Base-by-base conservation (phyloP, 768 basidiomycete genomes). In the Pisolithus microcarpus region DNA sequence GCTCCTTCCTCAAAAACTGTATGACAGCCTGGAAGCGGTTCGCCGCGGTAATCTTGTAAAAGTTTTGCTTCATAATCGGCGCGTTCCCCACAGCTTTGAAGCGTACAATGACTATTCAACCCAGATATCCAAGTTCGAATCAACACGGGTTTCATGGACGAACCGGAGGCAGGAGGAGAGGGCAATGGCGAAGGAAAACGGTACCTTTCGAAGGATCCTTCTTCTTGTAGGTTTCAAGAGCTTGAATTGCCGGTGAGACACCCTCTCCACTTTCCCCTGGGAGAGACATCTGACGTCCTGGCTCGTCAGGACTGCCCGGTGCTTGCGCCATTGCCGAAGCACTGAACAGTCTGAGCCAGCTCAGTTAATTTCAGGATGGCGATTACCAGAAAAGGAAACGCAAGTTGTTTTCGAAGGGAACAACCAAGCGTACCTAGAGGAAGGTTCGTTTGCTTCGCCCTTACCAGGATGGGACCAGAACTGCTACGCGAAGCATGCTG, bases 51-150 rank as follows among this genome's bases (percentile, higher is more conserved):
- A 97, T 94, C 75, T 94, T 95, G 81, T 92, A 97, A 60, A 94
- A 89, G 72, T 95, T 97, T 71, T 95, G 91, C 71, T 88, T 94
- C 94, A 99, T 96, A 61, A 99, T 93, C 0, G 95, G 95, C 1
- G 94, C 95, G 60, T 95, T 94, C 43, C 95, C 95, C 9, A 96
- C 89, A 2, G 95, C 93, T 66, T 94, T 94, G 80, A 99, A 99
- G 40, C 93, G 84, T 9, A 99, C 91, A 55, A 97, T 84, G 46
- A 97, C 95, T 98, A 65, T 43, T 18, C 15, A 37, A 13, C 23
- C 36, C 36, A 2, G 43, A 38, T 9, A 24, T 38, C 46, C 24
- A 26, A 34, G 18, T 34, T 21, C 43, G 28, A 48, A 43, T 34
- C 11, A 34, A 15, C 34, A 34, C 15, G 5, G 11, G 34, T 15